Percentiles rank a stretch among this genome's conserved stretches.
These are phyloP conservation scores for Xylariaceae sp. DNA, from an alignment of 2,329 filamentous ascomycete genomes.

Conservation along the genomic window DNA sequence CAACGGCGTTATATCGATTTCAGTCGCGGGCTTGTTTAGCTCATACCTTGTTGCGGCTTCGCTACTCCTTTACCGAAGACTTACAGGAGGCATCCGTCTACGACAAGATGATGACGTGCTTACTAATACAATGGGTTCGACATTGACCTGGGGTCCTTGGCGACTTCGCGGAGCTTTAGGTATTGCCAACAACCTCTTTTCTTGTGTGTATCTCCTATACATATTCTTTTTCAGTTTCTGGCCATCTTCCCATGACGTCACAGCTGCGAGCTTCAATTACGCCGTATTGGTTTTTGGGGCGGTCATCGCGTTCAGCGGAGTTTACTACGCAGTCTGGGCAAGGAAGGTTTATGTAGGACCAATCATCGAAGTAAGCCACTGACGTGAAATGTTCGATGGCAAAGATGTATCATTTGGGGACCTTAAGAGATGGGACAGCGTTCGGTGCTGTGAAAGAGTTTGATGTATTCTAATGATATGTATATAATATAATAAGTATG, in stretches of 20 bases:
- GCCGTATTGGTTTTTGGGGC: constrained; percentile 27
- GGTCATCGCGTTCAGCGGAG: constrained; percentile 29
- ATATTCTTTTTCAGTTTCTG: constrained; percentile 36
- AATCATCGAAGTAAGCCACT: too few relatives aligned
- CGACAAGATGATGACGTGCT: constrained; percentile 4
- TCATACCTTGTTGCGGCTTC: constrained; percentile 22
- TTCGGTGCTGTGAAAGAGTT: too few relatives aligned
- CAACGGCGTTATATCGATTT: constrained; percentile 31
- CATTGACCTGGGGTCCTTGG: constrained; percentile 30
- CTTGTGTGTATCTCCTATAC: constrained; percentile 25
- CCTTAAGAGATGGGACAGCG: too few relatives aligned
- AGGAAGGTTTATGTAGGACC: constrained; percentile 29
- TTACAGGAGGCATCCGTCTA: neutral
- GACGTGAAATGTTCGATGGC: too few relatives aligned
- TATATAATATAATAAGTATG: too few relatives aligned
- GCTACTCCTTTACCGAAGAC: constrained; percentile 10
- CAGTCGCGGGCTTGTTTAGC: constrained; percentile 23
- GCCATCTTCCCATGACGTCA: constrained; percentile 28
- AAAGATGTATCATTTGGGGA: too few relatives aligned
- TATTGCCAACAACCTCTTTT: constrained; percentile 27
- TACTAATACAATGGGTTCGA: constrained; percentile 9
- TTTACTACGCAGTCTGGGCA: constrained; percentile 34
- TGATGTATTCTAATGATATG: too few relatives aligned
- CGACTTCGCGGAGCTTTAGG: constrained; percentile 22
- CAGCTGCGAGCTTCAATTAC: constrained; percentile 31